A percentile compares a stretch with the other conserved stretches of the same genome.
These are phyloP conservation scores for Talaromyces sp. DNA, from an alignment of 2,329 filamentous ascomycete species.

Conservation along the genomic window DNA sequence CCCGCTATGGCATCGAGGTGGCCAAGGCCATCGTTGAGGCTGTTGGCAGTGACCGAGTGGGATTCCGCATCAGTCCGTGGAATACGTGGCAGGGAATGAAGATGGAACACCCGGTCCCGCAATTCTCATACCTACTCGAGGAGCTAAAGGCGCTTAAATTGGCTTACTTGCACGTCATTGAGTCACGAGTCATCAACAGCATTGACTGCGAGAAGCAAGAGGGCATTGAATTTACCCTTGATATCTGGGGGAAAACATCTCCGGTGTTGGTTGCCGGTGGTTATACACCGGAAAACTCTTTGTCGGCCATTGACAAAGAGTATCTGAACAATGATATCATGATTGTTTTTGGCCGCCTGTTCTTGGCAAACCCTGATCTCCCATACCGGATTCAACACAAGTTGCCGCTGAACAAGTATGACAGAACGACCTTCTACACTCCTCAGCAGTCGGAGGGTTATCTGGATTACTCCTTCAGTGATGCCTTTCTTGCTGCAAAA, in stretches of 20 bases:
- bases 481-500: not conserved
- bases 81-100: conserved; percentile 41
- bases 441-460: conserved; percentile 13
- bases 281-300: conserved; percentile 33
- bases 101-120: conserved; percentile 7
- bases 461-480: conserved; percentile 30
- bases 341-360: conserved; percentile 30
- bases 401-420: conserved; percentile 14
- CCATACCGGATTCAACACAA: conserved; percentile 15
- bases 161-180: conserved; percentile 7
- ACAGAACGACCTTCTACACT: conserved; percentile 17
- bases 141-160: not conserved
- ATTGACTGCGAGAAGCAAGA: not conserved
- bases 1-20: conserved; percentile 49
- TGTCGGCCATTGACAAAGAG: conserved; percentile 25
- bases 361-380: conserved; percentile 22
- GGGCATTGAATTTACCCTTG: conserved; percentile 3
- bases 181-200: conserved; percentile 7
- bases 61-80: conserved; percentile 40
- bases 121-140: conserved; percentile 5
- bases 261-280: conserved; percentile 47
- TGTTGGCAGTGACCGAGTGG: conserved; percentile 38
- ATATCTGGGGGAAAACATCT: conserved; percentile 17
- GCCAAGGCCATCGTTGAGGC: conserved; percentile 35
- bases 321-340: conserved; percentile 15